Conservation (phyloP, 2,329 filamentous ascomycete genomes). For the Monosporascus sp. region DNA sequence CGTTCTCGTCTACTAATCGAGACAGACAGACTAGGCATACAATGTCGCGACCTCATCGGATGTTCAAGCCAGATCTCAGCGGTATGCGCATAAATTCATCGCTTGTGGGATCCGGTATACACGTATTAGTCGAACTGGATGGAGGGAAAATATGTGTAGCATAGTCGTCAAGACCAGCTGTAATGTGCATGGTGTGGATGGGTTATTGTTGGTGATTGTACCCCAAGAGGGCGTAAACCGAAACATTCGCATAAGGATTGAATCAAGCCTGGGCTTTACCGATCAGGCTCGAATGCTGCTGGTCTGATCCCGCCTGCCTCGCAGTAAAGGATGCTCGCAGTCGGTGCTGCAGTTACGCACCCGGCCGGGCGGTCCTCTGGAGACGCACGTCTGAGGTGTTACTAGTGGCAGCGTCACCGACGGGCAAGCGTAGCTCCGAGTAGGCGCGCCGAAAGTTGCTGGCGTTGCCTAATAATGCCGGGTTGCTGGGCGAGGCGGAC, state of each 20-base stretch:
- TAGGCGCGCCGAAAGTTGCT: slow-evolving; percentile 19
- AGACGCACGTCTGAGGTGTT: slow-evolving; percentile 19
- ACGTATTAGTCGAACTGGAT: background rate
- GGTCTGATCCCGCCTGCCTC: background rate
- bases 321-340: background rate
- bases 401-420: slow-evolving; percentile 23
- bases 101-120: background rate
- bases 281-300: background rate
- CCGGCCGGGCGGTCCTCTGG: slow-evolving; percentile 26
- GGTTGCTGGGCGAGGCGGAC: slow-evolving; percentile 6
- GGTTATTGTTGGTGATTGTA: too few relatives aligned
- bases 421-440: slow-evolving; percentile 34
- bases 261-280: too few relatives aligned
- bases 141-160: background rate
- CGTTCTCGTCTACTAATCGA: background rate
- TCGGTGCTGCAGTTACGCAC: slow-evolving; percentile 15
- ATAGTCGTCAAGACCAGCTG: background rate
- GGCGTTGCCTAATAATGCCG: slow-evolving; percentile 7
- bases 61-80: background rate
- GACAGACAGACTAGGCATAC: background rate
- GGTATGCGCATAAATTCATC: background rate
- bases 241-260: too few relatives aligned
- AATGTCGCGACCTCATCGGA: too few relatives aligned
- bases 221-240: too few relatives aligned
- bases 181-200: too few relatives aligned